Conservation (phyloP, 2,329 filamentous ascomycete species). For the Pseudocercospora fuligena region DNA sequence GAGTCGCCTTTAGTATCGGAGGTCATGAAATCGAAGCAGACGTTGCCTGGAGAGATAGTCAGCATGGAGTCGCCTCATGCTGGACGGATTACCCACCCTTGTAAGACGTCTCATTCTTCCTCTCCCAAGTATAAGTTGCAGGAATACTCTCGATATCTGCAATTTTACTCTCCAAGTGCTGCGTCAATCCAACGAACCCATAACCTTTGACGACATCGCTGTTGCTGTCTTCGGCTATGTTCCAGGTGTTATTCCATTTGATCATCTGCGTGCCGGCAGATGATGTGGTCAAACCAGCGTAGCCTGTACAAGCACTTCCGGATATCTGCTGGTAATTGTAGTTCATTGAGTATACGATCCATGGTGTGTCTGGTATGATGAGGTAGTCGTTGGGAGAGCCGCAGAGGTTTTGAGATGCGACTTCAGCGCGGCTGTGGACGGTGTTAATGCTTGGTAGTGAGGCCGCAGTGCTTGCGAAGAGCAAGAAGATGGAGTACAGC, state of each 20-base stretch:
- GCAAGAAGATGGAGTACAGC: no score
- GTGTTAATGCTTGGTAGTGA: not conserved
- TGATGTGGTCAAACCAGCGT: constrained; percentile 39
- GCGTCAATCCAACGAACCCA: constrained; percentile 51
- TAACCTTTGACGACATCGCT: constrained; percentile 51
- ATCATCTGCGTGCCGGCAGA: constrained; percentile 43
- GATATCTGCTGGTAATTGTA: constrained; percentile 48
- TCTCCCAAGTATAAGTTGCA: constrained; percentile 47
- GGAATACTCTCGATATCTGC: constrained; percentile 48
- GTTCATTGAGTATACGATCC: constrained; percentile 55
- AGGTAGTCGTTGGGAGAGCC: constrained; percentile 32
- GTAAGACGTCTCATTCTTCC: constrained; percentile 48
- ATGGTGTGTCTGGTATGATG: constrained; percentile 47
- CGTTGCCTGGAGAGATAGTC: constrained; percentile 40
- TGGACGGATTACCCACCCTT: constrained; percentile 33
- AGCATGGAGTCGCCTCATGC: not conserved
- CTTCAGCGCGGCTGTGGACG: not conserved
- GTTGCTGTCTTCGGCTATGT: constrained; percentile 45
- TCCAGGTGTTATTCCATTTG: constrained; percentile 46
- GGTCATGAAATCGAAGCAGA: constrained; percentile 53
- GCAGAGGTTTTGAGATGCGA: constrained; percentile 16
- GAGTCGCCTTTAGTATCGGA: constrained; percentile 50
- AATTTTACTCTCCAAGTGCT: constrained; percentile 48
- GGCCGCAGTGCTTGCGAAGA: no score
- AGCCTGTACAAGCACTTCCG: constrained; percentile 49